Percentiles rank a stretch among this genome's conserved stretches.
phyloP scores from a whole-genome alignment of 2,329 filamentous ascomycete genomes.

The Trichophyton rubrum region DNA sequence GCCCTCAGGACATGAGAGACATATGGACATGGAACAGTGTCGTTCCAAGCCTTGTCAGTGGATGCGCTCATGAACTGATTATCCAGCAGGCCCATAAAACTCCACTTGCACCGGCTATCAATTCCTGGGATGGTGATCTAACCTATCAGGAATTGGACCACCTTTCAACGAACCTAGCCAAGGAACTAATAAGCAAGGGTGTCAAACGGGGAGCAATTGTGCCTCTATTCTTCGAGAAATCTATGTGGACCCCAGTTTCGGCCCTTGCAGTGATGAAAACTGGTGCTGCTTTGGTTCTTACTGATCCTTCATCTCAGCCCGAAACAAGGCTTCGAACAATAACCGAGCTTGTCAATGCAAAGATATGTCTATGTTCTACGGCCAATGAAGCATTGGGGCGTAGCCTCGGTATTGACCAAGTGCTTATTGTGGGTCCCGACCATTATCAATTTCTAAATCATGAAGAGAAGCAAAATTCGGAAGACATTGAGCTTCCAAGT shows the following conservation, averaged over 20 bases:
- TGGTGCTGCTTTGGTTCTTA: conserved; percentile 20
- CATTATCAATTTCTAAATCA: not conserved
- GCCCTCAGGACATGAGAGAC: not conserved
- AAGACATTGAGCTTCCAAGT: not conserved
- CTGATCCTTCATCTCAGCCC: conserved; percentile 20
- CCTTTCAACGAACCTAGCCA: conserved; percentile 21
- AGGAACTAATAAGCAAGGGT: conserved; percentile 21
- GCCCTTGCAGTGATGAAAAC: conserved; percentile 21
- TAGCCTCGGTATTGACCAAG: conserved; percentile 4
- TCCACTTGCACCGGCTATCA: conserved; percentile 15
- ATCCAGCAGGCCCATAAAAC: conserved; percentile 8
- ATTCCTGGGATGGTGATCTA: conserved; percentile 22
- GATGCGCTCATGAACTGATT: conserved; percentile 14
- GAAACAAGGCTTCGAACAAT: conserved; percentile 24
- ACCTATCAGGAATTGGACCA: conserved; percentile 21
- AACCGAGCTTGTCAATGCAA: conserved; percentile 11
- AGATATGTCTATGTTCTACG: conserved; percentile 13
- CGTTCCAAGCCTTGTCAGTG: conserved; percentile 14
- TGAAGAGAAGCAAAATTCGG: not conserved
- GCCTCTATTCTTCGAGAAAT: conserved; percentile 23
- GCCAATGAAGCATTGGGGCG: conserved; percentile 9
- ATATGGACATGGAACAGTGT: conserved; percentile 18
- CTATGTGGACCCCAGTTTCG: conserved; percentile 20
- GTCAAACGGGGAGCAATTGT: conserved; percentile 19
- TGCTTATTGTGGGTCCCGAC: conserved; percentile 2